Base-by-base conservation (phyloP, 2,329 filamentous ascomycete species). In the Fusarium camptoceras region DNA sequence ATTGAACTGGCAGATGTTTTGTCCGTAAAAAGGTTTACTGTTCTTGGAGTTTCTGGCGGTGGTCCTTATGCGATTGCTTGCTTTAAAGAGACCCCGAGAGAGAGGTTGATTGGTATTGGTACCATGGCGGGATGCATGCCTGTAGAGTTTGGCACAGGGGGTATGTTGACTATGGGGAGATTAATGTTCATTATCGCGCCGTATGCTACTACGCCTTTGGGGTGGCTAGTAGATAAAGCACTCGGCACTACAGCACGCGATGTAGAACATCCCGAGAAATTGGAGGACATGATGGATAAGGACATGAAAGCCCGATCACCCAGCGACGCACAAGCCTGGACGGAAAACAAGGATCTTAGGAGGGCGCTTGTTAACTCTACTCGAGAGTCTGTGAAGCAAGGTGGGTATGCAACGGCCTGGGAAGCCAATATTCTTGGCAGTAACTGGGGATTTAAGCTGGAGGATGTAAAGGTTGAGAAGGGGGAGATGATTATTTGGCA, bases 41-140 rank as follows among this genome's bases (percentile, higher is more conserved):
- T 60, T 6, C 15, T 70, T 1, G 67, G 67, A 0, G 67, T 70
- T 0, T 70, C 67, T 1, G 67, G 67, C 5, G 67, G 67, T 5
- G 67, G 67, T 0, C 67, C 67, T 1, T 70, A 71, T 8, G 54
- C 67, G 0, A 68, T 70, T 3, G 50, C 67, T 1, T 71, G 67
- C 8, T 54, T 64, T 3, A 70, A 63, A 11, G 54, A 55, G 3
- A 55, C 68, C 3, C 46, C 67, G 0, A 27, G 39, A 2, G 58
- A 71, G 3, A 55, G 67, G 1, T 20, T 70, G 0, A 22, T 60
- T 1, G 67, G 67, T 5, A 39, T 70, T 5, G 54, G 58, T 0
- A 62, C 56, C 3, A 47, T 59, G 9, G 67, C 67, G 5, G 58
- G 67, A 2, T 22, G 67, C 0, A 70, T 70, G 67, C 67, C 67